Base-by-base conservation (phyloP, 179 eudicot species). In the Spinacia oleracea region DNA sequence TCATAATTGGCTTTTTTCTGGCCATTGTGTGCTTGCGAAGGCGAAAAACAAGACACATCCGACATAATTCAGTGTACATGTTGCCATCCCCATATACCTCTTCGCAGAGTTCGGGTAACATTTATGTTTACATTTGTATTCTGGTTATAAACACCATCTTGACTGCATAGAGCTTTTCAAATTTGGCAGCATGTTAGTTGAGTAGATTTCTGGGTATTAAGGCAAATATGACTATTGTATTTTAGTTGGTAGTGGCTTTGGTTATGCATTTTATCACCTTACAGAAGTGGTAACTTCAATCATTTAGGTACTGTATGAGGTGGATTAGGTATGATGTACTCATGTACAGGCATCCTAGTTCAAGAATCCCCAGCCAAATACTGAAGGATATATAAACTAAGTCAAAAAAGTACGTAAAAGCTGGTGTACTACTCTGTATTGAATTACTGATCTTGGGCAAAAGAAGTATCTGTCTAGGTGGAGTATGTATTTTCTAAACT, bases 21-120 rank as follows among this genome's bases (percentile, higher is more conserved):
- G 90, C 85, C 46, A 83, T 88, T 14, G 75, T 91, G 81, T 91
- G 83, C 46, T 62, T 85, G 15, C 87, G 79, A 78, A 93, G 81
- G 81, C 84, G 85, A 53, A 95, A 85, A 85, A 93, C 73, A 88
- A 88, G 76, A 68, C 83, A 71, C 68, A 71, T 81, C 66, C 77
- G 68, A 63, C 84, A 81, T 51, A 85, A 75, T 67, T 87, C 85
- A 63, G 85, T 81, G 16, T 85, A 89, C 76, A 79, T 74, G 59
- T 58, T 87, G 85, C 95, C 94, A 80, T 89, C 97, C 64, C 92
- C 96, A 69, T 90, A 74, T 88, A 80, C 84, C 72, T 88, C 97
- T 77, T 89, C 98, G 76, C 96, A 82, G 50, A 81, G 78, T 76
- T 89, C 98, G 82, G 97, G 98, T 93, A 82, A 77, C 72, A 46